Evolutionary conservation across 768 basidiomycete genomes (phyloP).

Genomic region (Tylopilus subfusipes): DNA sequence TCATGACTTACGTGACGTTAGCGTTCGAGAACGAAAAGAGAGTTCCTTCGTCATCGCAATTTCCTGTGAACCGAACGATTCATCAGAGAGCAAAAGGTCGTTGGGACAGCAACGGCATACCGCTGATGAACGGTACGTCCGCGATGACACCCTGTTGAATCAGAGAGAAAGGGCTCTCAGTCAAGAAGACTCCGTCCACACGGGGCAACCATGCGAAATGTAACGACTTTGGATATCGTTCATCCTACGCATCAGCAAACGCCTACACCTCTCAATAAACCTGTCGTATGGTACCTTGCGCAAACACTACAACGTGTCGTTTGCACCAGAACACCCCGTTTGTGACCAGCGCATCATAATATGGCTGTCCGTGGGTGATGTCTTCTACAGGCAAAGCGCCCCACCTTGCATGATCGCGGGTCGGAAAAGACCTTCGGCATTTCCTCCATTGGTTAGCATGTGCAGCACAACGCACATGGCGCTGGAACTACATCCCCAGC

Average conservation of each 20-base stretch:
- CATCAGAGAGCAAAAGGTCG: not conserved
- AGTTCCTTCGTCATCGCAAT: no score
- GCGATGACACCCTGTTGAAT: constrained; percentile 35
- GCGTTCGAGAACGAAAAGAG: constrained; percentile 29
- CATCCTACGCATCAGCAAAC: no score
- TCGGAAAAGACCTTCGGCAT: constrained; percentile 10
- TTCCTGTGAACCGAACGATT: constrained; percentile 18
- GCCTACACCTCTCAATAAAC: no score
- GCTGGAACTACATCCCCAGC: constrained; percentile 38
- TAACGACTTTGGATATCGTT: no score
- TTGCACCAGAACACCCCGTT: constrained; percentile 27
- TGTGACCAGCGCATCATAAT: constrained; percentile 31
- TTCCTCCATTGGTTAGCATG: constrained; percentile 22
- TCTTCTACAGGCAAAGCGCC: constrained; percentile 26
- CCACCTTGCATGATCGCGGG: constrained; percentile 41
- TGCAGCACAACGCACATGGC: constrained; percentile 33
- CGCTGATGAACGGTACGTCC: constrained; percentile 10
- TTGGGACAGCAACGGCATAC: not conserved
- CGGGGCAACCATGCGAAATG: constrained; percentile 39
- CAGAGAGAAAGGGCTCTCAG: constrained; percentile 29
- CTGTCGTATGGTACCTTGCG: constrained; percentile 28
- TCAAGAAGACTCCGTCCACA: constrained; percentile 39
- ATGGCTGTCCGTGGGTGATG: constrained; percentile 22
- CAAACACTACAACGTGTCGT: constrained; percentile 34
- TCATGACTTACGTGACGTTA: not conserved